These are phyloP conservation scores for Solanum appendiculatum DNA, from an alignment of 257 asterid species.

Conservation along the genomic window DNA sequence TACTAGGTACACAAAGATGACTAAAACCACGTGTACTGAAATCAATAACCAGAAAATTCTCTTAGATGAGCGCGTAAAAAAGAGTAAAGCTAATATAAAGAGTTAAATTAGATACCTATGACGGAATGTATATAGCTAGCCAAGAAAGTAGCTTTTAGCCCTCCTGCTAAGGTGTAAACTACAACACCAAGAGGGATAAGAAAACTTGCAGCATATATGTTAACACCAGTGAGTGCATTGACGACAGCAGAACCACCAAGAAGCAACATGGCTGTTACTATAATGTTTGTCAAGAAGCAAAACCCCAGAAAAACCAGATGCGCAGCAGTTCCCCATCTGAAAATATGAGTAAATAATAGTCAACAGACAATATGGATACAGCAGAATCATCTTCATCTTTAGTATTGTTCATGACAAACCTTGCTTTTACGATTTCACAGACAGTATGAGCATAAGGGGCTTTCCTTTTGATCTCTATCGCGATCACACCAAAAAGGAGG, in stretches of 20 bases:
- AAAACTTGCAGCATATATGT: conserved; percentile 87
- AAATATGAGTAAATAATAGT: background rate
- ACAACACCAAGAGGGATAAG: conserved; percentile 87
- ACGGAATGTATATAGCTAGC: conserved; percentile 93
- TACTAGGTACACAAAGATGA: conserved; percentile 75
- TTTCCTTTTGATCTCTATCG: conserved; percentile 89
- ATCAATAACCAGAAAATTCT: background rate
- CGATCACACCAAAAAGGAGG: conserved; percentile 82
- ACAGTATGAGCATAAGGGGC: conserved; percentile 92
- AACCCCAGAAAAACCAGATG: conserved; percentile 71
- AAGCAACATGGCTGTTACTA: conserved; percentile 91
- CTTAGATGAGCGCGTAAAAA: background rate
- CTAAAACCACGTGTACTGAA: conserved; percentile 81
- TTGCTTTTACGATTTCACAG: conserved; percentile 85
- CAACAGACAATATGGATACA: background rate
- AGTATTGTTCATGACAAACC: conserved; percentile 19
- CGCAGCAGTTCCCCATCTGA: conserved; percentile 93
- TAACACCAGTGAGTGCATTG: conserved; percentile 85
- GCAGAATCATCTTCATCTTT: background rate
- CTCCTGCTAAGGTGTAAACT: conserved; percentile 84
- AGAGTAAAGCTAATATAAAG: background rate
- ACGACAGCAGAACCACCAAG: conserved; percentile 95
- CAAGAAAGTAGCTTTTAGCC: conserved; percentile 86
- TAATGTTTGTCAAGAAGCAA: conserved; percentile 86
- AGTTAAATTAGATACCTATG: conserved; percentile 29